Conservation (phyloP, 192 early-diverging fungal genomes). For the Linnemannia elongata region DNA sequence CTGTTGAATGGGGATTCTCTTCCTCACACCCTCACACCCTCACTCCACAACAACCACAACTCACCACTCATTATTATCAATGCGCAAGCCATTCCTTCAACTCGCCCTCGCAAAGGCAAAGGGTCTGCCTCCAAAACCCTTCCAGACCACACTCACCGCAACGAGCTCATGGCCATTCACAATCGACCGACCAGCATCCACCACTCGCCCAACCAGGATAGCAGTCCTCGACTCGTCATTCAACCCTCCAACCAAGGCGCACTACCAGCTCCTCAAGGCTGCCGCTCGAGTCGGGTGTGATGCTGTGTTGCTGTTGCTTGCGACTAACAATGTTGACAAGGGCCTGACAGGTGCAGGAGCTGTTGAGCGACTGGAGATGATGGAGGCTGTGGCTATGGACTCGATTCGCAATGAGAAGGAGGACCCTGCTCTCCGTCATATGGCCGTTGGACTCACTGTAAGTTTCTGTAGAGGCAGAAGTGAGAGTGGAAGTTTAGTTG, state of each 20-base stretch:
- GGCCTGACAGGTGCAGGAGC: constrained; percentile 62
- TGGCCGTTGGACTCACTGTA: constrained; percentile 49
- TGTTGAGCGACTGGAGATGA: constrained; percentile 78
- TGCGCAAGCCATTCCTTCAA: constrained; percentile 46
- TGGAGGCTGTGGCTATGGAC: constrained; percentile 70
- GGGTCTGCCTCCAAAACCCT: constrained; percentile 19
- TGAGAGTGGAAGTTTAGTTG: background rate
- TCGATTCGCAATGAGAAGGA: constrained; percentile 40
- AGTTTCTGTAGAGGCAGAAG: background rate
- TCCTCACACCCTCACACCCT: background rate
- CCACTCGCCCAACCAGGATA: constrained; percentile 37
- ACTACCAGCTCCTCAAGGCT: constrained; percentile 68
- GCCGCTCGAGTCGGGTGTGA: constrained; percentile 63
- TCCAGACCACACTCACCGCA: constrained; percentile 48
- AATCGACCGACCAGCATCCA: constrained; percentile 29
- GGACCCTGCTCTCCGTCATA: constrained; percentile 37
- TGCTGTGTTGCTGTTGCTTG: constrained; percentile 73
- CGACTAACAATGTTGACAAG: constrained; percentile 81
- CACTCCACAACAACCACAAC: background rate
- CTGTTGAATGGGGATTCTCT: background rate
- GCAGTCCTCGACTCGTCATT: constrained; percentile 83
- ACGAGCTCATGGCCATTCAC: constrained; percentile 52
- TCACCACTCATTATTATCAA: background rate
- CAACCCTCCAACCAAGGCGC: constrained; percentile 78
- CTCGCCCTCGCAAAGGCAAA: constrained; percentile 33